Percentiles rank a stretch among this genome's conserved stretches.
Evolutionary conservation across 768 basidiomycete genomes (phyloP).

Genomic region (Lactarius quietus): DNA sequence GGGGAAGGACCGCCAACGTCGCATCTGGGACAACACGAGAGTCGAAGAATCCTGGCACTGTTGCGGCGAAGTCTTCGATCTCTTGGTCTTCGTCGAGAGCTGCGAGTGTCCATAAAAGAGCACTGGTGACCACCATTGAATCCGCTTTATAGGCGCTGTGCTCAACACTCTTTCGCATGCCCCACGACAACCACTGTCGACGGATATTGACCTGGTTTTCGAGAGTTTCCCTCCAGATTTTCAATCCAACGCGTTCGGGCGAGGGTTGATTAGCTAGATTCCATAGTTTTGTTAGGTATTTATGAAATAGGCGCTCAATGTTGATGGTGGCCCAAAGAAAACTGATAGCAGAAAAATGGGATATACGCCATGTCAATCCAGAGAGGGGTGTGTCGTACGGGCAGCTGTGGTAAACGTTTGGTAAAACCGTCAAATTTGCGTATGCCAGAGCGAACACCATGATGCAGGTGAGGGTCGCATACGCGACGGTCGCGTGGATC

Average conservation of each 20-base stretch:
- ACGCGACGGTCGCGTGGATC: not conserved
- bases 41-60: conserved; percentile 8
- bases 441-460: not conserved
- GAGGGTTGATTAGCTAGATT: not conserved
- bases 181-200: conserved; percentile 3
- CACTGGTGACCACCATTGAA: not conserved
- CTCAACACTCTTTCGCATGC: not conserved
- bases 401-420: not conserved
- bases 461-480: not conserved
- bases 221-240: not conserved
- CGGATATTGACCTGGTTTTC: conserved; percentile 1
- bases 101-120: conserved; percentile 11
- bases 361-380: conserved; percentile 3
- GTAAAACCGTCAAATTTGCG: conserved; percentile 1
- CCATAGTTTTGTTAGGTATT: not conserved
- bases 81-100: conserved; percentile 6
- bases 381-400: conserved; percentile 11
- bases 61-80: conserved; percentile 6
- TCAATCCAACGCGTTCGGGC: not conserved
- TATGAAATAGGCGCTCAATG: not conserved
- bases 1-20: not conserved
- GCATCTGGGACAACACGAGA: conserved; percentile 5
- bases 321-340: not conserved
- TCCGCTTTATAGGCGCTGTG: not conserved
- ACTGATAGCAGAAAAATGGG: not conserved